Evolutionary conservation across 176 grass and related monocot genomes (phyloP), one percentile per base, ranked within the genome.

Genomic region (Triticum monococcum): DNA sequence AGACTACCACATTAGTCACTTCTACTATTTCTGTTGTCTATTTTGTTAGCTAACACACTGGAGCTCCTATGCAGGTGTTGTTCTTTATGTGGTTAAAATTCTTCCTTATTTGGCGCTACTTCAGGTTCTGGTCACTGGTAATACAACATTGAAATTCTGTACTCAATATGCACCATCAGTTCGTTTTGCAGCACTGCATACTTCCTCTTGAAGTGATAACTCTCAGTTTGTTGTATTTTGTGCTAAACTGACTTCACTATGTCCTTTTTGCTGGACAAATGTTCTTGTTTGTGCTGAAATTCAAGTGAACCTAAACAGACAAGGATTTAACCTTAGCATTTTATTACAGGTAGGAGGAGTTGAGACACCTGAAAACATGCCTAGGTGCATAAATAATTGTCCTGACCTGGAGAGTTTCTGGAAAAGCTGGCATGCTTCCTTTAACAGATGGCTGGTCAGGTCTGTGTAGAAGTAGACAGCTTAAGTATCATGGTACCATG

Each of bases 31-130:
- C 20, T 69, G 79, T 41, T 86, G 12, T 25, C 12, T 89, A 9
- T 73, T 13, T 79, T 83, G 66, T 17, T 66, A 75, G 31, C 65
- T 79, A 79, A 43, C 13, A 67, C 56, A 46, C 18, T 66, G 25
- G 1, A 83, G 9, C 24, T 66, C 7, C 62, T 61, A 60, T 85
- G 65, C 91, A 98, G 96, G 96, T 98, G 11, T 72, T 98, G 78
- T 96, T 94, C 61, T 98, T 98, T 84, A 98, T 98, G 96, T 98
- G 96, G 96, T 85, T 98, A 65, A 98, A 96, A 85, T 98, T 98
- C 90, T 88, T 96, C 88, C 91, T 98, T 83, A 98, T 98, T 79
- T 98, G 96, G 96, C 93, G 93, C 81, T 98, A 94, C 86, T 98
- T 98, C 89, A 87, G 92, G 65, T 96, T 96, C 80, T 98, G 88